Conservation (phyloP, 257 asterid species). For the Plantago major region DNA sequence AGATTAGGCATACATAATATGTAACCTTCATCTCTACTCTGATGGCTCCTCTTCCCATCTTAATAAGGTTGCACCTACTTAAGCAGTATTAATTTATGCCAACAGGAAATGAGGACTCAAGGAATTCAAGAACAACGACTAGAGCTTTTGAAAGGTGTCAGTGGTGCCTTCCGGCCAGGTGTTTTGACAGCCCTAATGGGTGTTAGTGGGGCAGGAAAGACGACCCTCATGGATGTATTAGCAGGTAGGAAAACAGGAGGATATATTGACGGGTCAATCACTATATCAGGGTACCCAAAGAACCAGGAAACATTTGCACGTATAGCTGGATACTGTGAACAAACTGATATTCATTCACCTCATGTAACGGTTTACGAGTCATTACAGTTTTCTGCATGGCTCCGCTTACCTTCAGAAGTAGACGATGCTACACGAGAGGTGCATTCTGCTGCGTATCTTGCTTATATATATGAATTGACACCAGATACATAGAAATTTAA, state of each 20-base stretch:
- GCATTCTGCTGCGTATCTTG: neutral
- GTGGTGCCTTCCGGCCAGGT: slow-evolving; percentile 78
- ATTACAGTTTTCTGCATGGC: slow-evolving; percentile 68
- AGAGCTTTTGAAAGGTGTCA: slow-evolving; percentile 71
- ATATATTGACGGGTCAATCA: slow-evolving; percentile 57
- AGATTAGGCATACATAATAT: neutral
- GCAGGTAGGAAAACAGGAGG: slow-evolving; percentile 88
- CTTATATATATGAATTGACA: neutral
- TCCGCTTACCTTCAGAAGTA: slow-evolving; percentile 65
- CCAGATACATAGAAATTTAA: neutral
- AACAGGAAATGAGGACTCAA: slow-evolving; percentile 65
- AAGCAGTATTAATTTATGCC: neutral
- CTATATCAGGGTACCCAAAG: slow-evolving; percentile 67
- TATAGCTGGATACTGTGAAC: slow-evolving; percentile 82
- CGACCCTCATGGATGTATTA: slow-evolving; percentile 75
- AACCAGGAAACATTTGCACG: slow-evolving; percentile 74
- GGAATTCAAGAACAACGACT: slow-evolving; percentile 47
- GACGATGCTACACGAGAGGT: slow-evolving; percentile 51
- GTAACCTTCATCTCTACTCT: no score
- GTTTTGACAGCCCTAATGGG: slow-evolving; percentile 86
- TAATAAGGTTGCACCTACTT: neutral
- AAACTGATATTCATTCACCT: slow-evolving; percentile 79
- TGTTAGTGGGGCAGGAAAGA: slow-evolving; percentile 79
- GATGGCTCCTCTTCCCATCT: no score
- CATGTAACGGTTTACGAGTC: slow-evolving; percentile 74